Evolutionary conservation across 495 filamentous ascomycete species (phyloP).

Genomic region (Penicillium bovifimosum): DNA sequence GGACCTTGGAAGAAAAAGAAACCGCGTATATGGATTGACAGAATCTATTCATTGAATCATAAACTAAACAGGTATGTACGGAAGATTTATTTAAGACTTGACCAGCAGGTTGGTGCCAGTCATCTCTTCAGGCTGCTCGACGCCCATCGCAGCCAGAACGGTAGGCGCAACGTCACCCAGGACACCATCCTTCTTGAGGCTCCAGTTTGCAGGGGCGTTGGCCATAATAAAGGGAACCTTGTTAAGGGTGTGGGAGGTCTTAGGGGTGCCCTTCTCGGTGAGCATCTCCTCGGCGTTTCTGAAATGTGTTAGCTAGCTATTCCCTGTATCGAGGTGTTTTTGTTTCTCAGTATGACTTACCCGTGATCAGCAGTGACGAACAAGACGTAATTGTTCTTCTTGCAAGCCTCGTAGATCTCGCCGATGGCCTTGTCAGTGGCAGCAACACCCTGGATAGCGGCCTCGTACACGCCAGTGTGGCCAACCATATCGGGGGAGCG

Average conservation of each 20-base stretch:
- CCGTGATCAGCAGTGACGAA: conserved; percentile 96
- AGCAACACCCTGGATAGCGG: conserved; percentile 78
- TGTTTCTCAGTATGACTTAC: conserved; percentile 34
- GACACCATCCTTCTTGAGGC: conserved; percentile 77
- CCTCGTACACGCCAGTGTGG: conserved; percentile 95
- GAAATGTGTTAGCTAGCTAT: conserved; percentile 3
- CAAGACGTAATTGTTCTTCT: conserved; percentile 82
- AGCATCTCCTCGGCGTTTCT: conserved; percentile 99
- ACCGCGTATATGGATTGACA: conserved; percentile 7
- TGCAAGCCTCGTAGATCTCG: conserved; percentile 84
- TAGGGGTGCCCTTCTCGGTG: conserved; percentile 87
- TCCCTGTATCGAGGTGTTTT: neutral
- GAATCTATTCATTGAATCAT: conserved; percentile 24
- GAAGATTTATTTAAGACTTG: conserved; percentile 45
- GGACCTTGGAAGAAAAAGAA: neutral
- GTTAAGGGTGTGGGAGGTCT: conserved; percentile 97
- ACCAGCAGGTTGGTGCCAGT: conserved; percentile 75
- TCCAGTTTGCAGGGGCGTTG: conserved; percentile 88
- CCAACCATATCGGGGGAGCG: conserved; percentile 99
- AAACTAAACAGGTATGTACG: conserved; percentile 8
- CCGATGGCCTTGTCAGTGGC: conserved; percentile 93
- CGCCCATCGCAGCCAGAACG: conserved; percentile 81
- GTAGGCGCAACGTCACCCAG: conserved; percentile 96
- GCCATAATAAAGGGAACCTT: conserved; percentile 97
- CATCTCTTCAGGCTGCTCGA: conserved; percentile 89